Conservation (phyloP, 495 filamentous ascomycete species). For the Penicillium salamii region DNA sequence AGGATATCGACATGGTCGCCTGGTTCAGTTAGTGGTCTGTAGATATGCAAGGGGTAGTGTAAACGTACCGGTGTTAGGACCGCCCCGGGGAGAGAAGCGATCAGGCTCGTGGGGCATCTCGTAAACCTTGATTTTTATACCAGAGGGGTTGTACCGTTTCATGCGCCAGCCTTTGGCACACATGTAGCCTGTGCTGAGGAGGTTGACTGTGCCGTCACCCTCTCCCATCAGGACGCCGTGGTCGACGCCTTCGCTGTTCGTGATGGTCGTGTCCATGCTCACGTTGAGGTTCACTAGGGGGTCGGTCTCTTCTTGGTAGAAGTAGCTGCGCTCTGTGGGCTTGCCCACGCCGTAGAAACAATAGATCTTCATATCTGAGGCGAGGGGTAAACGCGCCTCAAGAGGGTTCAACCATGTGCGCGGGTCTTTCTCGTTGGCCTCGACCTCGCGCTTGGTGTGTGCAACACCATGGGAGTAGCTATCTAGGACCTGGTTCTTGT, state of each 20-base stretch:
- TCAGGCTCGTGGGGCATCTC: conserved; percentile 98
- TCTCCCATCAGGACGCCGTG: conserved; percentile 91
- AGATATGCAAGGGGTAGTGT: neutral
- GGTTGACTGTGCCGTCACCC: conserved; percentile 90
- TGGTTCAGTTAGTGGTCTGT: conserved; percentile 17
- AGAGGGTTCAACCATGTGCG: conserved; percentile 94
- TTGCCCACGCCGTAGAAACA: conserved; percentile 97
- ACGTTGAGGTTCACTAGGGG: conserved; percentile 69
- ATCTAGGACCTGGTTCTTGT: conserved; percentile 61
- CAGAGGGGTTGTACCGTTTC: conserved; percentile 88
- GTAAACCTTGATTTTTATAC: conserved; percentile 73
- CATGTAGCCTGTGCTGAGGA: conserved; percentile 92
- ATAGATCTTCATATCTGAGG: conserved; percentile 91
- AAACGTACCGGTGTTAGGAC: conserved; percentile 77
- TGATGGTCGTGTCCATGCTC: conserved; percentile 84
- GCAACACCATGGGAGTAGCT: conserved; percentile 91
- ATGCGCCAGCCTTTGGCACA: conserved; percentile 89
- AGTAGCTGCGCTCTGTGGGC: conserved; percentile 87
- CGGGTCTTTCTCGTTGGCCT: conserved; percentile 77
- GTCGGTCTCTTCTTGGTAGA: conserved; percentile 72
- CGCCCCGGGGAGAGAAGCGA: conserved; percentile 83
- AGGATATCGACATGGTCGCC: conserved; percentile 97
- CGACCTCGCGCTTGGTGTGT: conserved; percentile 74
- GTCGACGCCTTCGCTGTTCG: conserved; percentile 63
- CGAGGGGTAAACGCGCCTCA: conserved; percentile 82